Percentiles rank a stretch among this genome's conserved stretches.
Conservation (phyloP, 2,329 filamentous ascomycete species). For the Uncinocarpus reesii region DNA sequence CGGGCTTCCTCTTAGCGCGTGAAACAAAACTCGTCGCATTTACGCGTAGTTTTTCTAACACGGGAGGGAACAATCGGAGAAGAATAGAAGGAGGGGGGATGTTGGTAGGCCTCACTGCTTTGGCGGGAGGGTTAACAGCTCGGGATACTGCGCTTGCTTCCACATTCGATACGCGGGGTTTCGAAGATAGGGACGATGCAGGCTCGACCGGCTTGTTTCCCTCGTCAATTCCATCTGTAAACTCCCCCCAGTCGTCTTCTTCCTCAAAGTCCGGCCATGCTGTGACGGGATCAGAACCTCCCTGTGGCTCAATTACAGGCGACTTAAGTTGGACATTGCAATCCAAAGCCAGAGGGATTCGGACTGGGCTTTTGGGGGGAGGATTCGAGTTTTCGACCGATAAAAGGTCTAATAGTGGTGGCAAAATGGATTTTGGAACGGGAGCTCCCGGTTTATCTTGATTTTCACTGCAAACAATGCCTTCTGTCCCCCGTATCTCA, state of each 20-base stretch:
- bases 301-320: background rate
- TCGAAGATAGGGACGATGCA: background rate
- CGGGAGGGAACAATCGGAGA: conserved; percentile 61
- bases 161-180: background rate
- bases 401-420: conserved; percentile 9
- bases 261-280: conserved; percentile 23
- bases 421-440: background rate
- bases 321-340: background rate
- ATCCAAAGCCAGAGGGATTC: background rate
- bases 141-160: background rate
- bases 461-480: background rate
- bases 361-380: background rate
- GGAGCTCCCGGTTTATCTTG: background rate
- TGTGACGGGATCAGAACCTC: background rate
- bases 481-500: background rate
- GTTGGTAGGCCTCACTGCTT: conserved; percentile 59
- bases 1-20: conserved; percentile 49
- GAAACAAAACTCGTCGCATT: conserved; percentile 48
- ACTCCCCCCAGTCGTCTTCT: conserved; percentile 47
- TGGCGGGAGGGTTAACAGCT: background rate
- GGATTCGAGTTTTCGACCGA: conserved; percentile 14
- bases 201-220: background rate
- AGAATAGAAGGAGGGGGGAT: conserved; percentile 80
- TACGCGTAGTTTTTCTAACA: conserved; percentile 57
- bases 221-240: conserved; percentile 32